phyloP scores from a whole-genome alignment of 202 grass and related monocot species.

The Setaria viridis region DNA sequence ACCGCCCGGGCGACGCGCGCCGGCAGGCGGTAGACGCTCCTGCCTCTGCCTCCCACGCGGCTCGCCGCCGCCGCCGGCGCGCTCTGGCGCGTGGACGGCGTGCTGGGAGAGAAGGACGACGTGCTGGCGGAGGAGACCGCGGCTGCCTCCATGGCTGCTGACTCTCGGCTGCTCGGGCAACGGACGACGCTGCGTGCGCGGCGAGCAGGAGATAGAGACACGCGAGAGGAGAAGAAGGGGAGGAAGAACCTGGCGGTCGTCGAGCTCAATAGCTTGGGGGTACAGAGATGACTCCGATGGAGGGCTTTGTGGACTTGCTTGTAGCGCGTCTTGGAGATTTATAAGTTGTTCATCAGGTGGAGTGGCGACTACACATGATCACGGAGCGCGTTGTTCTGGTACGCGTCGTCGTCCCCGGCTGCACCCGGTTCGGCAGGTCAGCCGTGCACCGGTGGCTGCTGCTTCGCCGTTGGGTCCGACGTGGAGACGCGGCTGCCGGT shows the following conservation, averaged over 20 bases:
- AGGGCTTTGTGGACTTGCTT: neutral
- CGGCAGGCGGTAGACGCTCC: neutral
- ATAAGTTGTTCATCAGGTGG: neutral
- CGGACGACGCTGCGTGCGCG: neutral
- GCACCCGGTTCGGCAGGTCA: slow-evolving; percentile 24
- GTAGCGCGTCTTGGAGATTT: neutral
- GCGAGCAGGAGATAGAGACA: neutral
- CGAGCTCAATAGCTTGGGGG: no score
- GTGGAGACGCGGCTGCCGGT: neutral
- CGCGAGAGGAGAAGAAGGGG: neutral
- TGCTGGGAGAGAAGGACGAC: neutral
- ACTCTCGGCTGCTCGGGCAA: neutral
- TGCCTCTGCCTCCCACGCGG: neutral
- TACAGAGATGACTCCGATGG: neutral
- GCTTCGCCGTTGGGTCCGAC: neutral
- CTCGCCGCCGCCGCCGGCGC: no score
- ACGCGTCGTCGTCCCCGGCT: neutral
- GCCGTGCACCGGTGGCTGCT: neutral
- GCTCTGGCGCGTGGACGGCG: no score
- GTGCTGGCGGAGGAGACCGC: neutral
- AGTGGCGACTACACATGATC: neutral
- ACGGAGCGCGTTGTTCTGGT: neutral
- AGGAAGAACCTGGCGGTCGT: neutral
- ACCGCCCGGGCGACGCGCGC: slow-evolving; percentile 50
- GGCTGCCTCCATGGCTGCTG: neutral